Conservation (phyloP, 1,284 basidiomycete species). For the Marasmius sp. region DNA sequence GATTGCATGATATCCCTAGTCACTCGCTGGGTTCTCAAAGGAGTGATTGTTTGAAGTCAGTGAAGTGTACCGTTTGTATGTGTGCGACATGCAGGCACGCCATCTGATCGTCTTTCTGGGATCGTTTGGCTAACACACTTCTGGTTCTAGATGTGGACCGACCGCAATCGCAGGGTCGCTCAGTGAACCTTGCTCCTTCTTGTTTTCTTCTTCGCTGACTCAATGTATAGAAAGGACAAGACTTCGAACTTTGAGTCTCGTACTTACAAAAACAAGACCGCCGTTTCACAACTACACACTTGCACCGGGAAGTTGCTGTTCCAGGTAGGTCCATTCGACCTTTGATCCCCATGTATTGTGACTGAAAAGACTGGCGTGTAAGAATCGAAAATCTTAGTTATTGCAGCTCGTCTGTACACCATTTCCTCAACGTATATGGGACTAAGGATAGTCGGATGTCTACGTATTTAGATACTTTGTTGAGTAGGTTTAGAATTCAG, state of each 20-base stretch:
- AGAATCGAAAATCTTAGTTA: too few relatives aligned
- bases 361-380: too few relatives aligned
- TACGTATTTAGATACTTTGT: too few relatives aligned
- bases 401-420: too few relatives aligned
- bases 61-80: slow-evolving; percentile 94
- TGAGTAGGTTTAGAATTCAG: too few relatives aligned
- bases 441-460: too few relatives aligned
- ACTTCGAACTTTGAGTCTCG: slow-evolving; percentile 81
- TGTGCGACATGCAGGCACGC: slow-evolving; percentile 92
- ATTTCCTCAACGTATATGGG: too few relatives aligned
- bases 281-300: slow-evolving; percentile 86
- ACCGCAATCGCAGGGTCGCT: slow-evolving; percentile 84
- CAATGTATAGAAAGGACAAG: too few relatives aligned
- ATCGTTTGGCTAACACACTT: slow-evolving; percentile 5
- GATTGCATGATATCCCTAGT: slow-evolving; percentile 99
- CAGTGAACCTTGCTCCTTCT: too few relatives aligned
- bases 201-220: too few relatives aligned
- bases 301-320: slow-evolving; percentile 91
- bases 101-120: neutral
- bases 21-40: slow-evolving; percentile 95
- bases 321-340: slow-evolving; percentile 53
- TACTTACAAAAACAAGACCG: slow-evolving; percentile 94
- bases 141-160: slow-evolving; percentile 74
- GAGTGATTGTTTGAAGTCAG: slow-evolving; percentile 92
- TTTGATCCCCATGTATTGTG: too few relatives aligned